Base-by-base conservation (phyloP, 768 basidiomycete species). In the Trichaptum fuscoviolaceum region DNA sequence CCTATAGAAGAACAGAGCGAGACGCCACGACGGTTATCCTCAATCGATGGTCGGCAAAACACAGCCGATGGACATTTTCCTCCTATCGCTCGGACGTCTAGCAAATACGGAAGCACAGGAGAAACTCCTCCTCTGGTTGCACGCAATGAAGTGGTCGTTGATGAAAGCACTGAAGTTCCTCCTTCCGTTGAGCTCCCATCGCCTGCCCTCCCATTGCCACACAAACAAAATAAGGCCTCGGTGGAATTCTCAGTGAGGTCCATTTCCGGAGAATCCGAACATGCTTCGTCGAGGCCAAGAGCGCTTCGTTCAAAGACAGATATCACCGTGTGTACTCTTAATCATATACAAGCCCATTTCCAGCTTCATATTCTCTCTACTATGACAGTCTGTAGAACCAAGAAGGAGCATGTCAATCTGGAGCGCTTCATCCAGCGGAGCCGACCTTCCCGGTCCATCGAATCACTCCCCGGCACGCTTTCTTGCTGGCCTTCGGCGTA, bases 81-180 rank as follows among this genome's bases (percentile, higher is more conserved):
- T 15, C 20, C 25, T 62, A 12, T 15, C 60, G 30, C 30, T 30
- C 34, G 60, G 57, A 63, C 60, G 27, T 65, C 57, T 61, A 25
- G 60, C 26, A 52, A 63, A 30, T 69, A 72, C 61, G 70, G 70
- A n/a, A 58, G 68, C 42, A 67, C 62, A 17, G 68, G 67, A 7
- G n/a, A 23, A 12, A 71, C 64, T 15, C 70, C 70, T 26, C 64
- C 60, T 18, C 18, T 60, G 24, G 26, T 20, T 25, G 34, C 63
- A 27, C 23, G 20, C 12, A 25, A 20, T 63, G 63, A 10, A 26
- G 34, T 18, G 4, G 17, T 18, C 17, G 17, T 27, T 20, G 26
- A 27, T 15, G 60, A 12, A 20, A 30, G 30, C 30, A 12, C 42
- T 20, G 20, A 52, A 6, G 5, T 52, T 2, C 42, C 20, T 52